A percentile compares a stretch with the other conserved stretches of the same genome.
phyloP scores from a whole-genome alignment of 192 early-diverging fungal species.

The Globomyces pollinis-pini region DNA sequence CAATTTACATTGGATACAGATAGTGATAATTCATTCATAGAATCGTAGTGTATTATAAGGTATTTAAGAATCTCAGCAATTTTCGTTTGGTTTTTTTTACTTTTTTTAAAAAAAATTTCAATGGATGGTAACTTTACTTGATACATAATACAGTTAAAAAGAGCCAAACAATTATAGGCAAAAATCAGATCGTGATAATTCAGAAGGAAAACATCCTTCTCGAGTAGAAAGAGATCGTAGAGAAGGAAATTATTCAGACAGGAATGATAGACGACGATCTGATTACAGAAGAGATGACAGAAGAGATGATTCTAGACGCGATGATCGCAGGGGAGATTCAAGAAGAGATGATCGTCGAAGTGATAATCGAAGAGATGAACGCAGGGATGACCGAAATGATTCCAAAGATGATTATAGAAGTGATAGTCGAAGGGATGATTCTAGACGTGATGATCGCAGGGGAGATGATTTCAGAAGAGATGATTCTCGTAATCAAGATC shows the following conservation, averaged over 20 bases:
- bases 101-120: too few species aligned
- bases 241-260: not conserved
- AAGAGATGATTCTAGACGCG: not conserved
- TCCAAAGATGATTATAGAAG: not conserved
- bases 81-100: too few species aligned
- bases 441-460: not conserved
- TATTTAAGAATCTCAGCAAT: too few species aligned
- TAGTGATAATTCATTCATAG: too few species aligned
- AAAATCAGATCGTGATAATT: too few species aligned
- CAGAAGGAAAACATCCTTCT: too few species aligned
- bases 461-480: not conserved
- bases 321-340: not conserved
- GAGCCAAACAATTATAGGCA: too few species aligned
- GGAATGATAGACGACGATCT: not conserved
- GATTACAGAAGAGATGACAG: conserved; percentile 6
- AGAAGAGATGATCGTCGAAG: too few species aligned
- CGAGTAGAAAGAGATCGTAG: not conserved
- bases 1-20: too few species aligned
- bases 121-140: too few species aligned
- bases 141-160: too few species aligned
- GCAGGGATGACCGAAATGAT: conserved; percentile 1
- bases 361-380: not conserved
- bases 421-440: not conserved
- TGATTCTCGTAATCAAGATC: not conserved
- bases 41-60: too few species aligned